Percentiles rank a stretch among this genome's conserved stretches.
These are phyloP conservation scores for Ramaria sp. DNA, from an alignment of 768 basidiomycete genomes.

Conservation along the genomic window DNA sequence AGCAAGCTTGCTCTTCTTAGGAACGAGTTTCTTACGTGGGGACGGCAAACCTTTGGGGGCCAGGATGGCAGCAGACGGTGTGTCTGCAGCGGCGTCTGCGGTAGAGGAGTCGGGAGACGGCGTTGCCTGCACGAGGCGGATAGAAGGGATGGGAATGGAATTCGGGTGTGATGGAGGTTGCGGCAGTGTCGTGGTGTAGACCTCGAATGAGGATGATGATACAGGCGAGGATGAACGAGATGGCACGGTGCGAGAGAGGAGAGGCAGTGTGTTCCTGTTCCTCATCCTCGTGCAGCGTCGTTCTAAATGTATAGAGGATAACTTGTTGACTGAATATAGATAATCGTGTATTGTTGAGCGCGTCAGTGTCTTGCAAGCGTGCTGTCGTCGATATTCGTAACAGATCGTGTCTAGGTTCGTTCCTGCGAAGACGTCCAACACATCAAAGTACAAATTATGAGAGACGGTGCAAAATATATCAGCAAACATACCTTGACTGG, in stretches of 20 bases:
- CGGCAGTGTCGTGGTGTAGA: neutral
- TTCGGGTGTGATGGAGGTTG: neutral
- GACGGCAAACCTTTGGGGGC: conserved; percentile 20
- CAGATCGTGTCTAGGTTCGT: neutral
- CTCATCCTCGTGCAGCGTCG: neutral
- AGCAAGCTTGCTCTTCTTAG: conserved; percentile 60
- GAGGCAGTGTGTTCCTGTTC: neutral
- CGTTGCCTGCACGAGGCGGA: conserved; percentile 58
- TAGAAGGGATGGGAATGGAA: conserved; percentile 45
- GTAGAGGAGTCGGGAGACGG: conserved; percentile 39
- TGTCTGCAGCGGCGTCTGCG: conserved; percentile 17
- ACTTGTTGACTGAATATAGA: neutral
- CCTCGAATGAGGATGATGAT: neutral
- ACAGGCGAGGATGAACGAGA: neutral
- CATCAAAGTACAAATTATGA: too few species aligned
- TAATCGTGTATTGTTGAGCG: neutral
- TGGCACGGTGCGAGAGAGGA: neutral
- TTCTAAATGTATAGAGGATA: neutral
- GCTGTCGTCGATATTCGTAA: neutral
- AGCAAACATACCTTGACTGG: too few species aligned
- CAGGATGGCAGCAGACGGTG: conserved; percentile 12
- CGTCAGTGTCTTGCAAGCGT: neutral
- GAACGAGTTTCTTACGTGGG: conserved; percentile 43
- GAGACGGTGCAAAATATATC: too few species aligned
- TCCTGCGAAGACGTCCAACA: too few species aligned